A percentile compares a stretch with the other conserved stretches of the same genome.
Evolutionary conservation across 2,329 filamentous ascomycete genomes (phyloP).

Genomic region (Verticillium dahliae): DNA sequence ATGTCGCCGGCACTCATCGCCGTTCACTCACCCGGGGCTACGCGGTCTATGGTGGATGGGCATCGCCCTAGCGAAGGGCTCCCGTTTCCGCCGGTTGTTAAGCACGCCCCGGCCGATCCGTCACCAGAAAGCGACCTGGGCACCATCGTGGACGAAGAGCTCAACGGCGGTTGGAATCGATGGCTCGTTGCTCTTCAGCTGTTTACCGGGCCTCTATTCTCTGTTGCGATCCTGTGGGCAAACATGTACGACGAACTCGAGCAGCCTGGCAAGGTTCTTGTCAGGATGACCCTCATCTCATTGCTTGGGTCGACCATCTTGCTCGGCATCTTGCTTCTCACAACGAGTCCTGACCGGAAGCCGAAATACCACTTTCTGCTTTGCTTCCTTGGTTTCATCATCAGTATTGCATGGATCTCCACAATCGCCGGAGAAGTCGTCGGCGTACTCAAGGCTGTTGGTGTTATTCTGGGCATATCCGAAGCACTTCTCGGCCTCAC

Average conservation of each 20-base stretch:
- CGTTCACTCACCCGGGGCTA: slow-evolving; percentile 12
- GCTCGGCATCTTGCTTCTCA: slow-evolving; percentile 59
- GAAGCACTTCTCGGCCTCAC: slow-evolving; percentile 93
- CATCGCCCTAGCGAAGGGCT: not conserved
- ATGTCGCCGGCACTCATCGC: slow-evolving; percentile 23
- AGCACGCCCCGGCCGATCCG: not conserved
- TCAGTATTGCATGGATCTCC: slow-evolving; percentile 93
- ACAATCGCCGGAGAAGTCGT: slow-evolving; percentile 95
- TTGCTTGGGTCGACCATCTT: slow-evolving; percentile 63
- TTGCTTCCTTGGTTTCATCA: slow-evolving; percentile 84
- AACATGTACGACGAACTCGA: slow-evolving; percentile 55
- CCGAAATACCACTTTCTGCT: slow-evolving; percentile 71
- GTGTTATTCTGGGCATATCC: slow-evolving; percentile 85
- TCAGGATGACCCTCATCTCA: slow-evolving; percentile 54
- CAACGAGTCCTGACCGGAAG: slow-evolving; percentile 60
- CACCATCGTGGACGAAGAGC: slow-evolving; percentile 22
- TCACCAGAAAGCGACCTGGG: slow-evolving; percentile 10
- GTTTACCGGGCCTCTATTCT: slow-evolving; percentile 81
- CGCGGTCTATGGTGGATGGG: not conserved
- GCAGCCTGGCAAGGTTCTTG: slow-evolving; percentile 41
- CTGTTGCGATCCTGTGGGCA: slow-evolving; percentile 69
- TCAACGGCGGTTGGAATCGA: slow-evolving; percentile 68
- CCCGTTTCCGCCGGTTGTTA: not conserved
- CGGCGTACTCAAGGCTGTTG: slow-evolving; percentile 85
- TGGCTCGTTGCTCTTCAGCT: slow-evolving; percentile 85